Conservation (phyloP, 1,284 basidiomycete genomes). For the Ustilago lituana region DNA sequence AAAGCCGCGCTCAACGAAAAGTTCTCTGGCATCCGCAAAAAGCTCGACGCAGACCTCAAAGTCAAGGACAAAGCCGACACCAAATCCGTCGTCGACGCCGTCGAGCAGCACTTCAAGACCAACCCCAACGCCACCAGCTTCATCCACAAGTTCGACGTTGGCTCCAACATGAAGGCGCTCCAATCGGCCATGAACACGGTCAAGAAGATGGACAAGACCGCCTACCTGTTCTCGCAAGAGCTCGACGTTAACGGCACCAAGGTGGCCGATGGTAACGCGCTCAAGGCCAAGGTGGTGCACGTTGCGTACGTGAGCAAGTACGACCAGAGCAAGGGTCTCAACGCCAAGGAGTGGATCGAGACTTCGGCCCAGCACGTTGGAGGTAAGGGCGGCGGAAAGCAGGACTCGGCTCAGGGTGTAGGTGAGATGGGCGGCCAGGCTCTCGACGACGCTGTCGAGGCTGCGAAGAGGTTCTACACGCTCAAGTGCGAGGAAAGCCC, state of each 20-base stretch:
- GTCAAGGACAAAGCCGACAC: slow-evolving; percentile 80
- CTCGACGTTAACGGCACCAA: slow-evolving; percentile 33
- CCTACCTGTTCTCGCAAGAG: slow-evolving; percentile 88
- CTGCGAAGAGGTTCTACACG: slow-evolving; percentile 38
- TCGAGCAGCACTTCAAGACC: slow-evolving; percentile 77
- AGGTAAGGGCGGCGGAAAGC: slow-evolving; percentile 63
- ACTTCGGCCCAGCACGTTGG: slow-evolving; percentile 54
- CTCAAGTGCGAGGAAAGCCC: slow-evolving; percentile 38
- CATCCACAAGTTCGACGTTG: slow-evolving; percentile 74
- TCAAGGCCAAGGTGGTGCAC: slow-evolving; percentile 80
- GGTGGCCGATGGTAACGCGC: slow-evolving; percentile 57
- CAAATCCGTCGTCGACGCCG: slow-evolving; percentile 82
- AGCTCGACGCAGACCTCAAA: slow-evolving; percentile 85
- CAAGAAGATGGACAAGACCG: slow-evolving; percentile 81
- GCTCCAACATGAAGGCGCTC: slow-evolving; percentile 71
- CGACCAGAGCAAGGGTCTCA: slow-evolving; percentile 53
- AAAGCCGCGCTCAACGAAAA: slow-evolving; percentile 84
- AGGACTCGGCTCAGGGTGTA: slow-evolving; percentile 63
- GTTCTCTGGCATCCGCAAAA: slow-evolving; percentile 78
- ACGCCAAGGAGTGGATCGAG: slow-evolving; percentile 63
- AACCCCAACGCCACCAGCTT: slow-evolving; percentile 78
- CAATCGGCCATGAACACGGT: slow-evolving; percentile 79
- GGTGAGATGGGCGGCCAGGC: slow-evolving; percentile 60
- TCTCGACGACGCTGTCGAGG: slow-evolving; percentile 56
- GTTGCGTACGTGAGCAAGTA: slow-evolving; percentile 80